A percentile compares a stretch with the other conserved stretches of the same genome.
Evolutionary conservation across 2,329 filamentous ascomycete genomes (phyloP).

Genomic region (Colletotrichum trifolii): DNA sequence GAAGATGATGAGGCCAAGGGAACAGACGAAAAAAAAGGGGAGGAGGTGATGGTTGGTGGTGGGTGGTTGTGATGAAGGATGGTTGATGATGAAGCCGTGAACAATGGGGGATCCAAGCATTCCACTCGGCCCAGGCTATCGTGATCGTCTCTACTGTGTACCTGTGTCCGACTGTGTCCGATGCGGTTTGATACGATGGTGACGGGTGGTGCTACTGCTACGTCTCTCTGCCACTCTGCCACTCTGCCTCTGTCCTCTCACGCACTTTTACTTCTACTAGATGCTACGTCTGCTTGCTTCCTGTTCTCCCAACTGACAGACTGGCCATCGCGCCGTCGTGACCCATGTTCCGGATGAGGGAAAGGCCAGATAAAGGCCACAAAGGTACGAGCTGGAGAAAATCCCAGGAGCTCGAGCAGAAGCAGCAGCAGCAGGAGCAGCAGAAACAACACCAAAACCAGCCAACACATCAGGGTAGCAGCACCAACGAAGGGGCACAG

Average conservation of each 20-base stretch:
- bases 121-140: not conserved
- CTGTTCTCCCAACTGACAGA: not conserved
- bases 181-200: no score
- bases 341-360: constrained; percentile 31
- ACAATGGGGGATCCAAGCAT: constrained; percentile 35
- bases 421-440: not conserved
- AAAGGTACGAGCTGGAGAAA: constrained; percentile 21
- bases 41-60: constrained; percentile 35
- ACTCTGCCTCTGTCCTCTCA: not conserved
- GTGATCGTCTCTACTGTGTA: not conserved
- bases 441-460: constrained; percentile 3
- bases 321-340: constrained; percentile 22
- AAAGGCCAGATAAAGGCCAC: constrained; percentile 26
- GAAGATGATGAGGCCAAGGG: constrained; percentile 32
- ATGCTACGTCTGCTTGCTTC: not conserved
- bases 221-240: not conserved
- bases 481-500: constrained; percentile 1
- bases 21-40: constrained; percentile 7
- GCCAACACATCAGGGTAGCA: not conserved
- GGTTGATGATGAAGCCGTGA: constrained; percentile 35
- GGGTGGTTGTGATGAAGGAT: constrained; percentile 21
- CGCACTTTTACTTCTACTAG: not conserved
- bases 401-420: not conserved
- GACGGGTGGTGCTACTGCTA: not conserved
- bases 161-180: no score